Evolutionary conservation across 176 grass and related monocot species (phyloP).

Genomic region (Bothriochloa decipiens): DNA sequence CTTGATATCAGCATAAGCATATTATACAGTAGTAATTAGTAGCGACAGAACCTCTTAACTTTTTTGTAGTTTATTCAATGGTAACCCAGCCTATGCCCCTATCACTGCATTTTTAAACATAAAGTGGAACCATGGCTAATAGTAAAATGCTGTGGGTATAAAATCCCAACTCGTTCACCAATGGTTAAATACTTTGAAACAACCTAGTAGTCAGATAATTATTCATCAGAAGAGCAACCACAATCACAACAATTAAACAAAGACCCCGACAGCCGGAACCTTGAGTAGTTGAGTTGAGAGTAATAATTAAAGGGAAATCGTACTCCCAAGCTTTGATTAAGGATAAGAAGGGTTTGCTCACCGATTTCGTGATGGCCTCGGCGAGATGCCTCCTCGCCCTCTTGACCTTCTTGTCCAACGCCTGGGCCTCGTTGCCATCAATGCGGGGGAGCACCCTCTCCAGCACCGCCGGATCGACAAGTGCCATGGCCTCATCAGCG

Average conservation of each 20-base stretch:
- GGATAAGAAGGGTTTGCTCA: background rate
- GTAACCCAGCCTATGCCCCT: background rate
- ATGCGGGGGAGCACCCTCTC: slow-evolving; percentile 32
- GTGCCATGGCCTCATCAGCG: slow-evolving; percentile 6
- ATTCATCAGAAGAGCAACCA: background rate
- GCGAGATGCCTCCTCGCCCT: slow-evolving; percentile 25
- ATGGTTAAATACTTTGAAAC: background rate
- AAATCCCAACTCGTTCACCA: background rate
- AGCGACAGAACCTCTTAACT: background rate
- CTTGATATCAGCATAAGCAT: background rate
- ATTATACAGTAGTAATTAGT: background rate
- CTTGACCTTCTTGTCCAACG: slow-evolving; percentile 45
- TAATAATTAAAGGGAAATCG: background rate
- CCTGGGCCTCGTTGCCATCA: slow-evolving; percentile 22
- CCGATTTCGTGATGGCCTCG: slow-evolving; percentile 32
- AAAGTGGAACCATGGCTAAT: background rate
- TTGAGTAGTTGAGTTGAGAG: too few species aligned
- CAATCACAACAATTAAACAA: background rate
- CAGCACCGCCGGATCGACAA: background rate
- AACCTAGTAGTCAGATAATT: background rate
- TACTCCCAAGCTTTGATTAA: background rate
- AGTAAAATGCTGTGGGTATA: background rate
- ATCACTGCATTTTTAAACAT: background rate
- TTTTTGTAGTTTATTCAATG: background rate
- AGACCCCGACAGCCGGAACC: background rate